Evolutionary conservation across 1,139 yeast species (phyloP).

Genomic region (Scheffersomyces illinoinensis): DNA sequence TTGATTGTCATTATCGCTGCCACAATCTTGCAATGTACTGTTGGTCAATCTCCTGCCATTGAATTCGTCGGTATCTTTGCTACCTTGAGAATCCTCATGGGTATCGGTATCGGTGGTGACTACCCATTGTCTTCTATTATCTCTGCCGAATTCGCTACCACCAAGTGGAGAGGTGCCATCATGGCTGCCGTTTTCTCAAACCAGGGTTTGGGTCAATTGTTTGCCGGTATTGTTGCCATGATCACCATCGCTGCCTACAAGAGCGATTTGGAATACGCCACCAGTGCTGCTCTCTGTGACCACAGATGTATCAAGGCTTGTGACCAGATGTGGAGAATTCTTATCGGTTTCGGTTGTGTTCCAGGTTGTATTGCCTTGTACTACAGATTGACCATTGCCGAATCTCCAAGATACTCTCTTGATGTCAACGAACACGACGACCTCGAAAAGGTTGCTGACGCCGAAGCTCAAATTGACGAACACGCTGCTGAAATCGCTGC

Average conservation of each 20-base stretch:
- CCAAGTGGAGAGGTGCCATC: slow-evolving; percentile 95
- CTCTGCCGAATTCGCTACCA: slow-evolving; percentile 84
- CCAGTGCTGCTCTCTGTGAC: slow-evolving; percentile 57
- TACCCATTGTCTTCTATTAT: slow-evolving; percentile 95
- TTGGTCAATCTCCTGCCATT: slow-evolving; percentile 70
- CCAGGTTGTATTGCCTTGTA: slow-evolving; percentile 83
- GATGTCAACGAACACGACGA: slow-evolving; percentile 67
- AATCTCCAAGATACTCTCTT: slow-evolving; percentile 85
- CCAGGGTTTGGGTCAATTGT: slow-evolving; percentile 89
- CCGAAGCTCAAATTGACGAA: slow-evolving; percentile 52
- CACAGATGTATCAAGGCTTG: slow-evolving; percentile 68
- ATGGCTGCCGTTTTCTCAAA: slow-evolving; percentile 93
- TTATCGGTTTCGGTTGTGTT: slow-evolving; percentile 85
- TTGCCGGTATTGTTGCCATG: slow-evolving; percentile 82
- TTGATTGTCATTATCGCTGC: slow-evolving; percentile 81
- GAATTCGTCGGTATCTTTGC: slow-evolving; percentile 70
- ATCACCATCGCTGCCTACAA: slow-evolving; percentile 74
- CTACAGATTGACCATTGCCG: slow-evolving; percentile 90
- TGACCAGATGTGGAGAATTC: slow-evolving; percentile 93
- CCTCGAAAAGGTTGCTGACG: slow-evolving; percentile 57
- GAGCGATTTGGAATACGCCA: slow-evolving; percentile 51
- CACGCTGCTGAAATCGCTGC: slow-evolving; percentile 48
- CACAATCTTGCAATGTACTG: slow-evolving; percentile 70
- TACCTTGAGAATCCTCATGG: slow-evolving; percentile 81
- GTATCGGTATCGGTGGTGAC: slow-evolving; percentile 99